Evolutionary conservation across 2,329 filamentous ascomycete species (phyloP).

Genomic region (Fusarium nelsonii): DNA sequence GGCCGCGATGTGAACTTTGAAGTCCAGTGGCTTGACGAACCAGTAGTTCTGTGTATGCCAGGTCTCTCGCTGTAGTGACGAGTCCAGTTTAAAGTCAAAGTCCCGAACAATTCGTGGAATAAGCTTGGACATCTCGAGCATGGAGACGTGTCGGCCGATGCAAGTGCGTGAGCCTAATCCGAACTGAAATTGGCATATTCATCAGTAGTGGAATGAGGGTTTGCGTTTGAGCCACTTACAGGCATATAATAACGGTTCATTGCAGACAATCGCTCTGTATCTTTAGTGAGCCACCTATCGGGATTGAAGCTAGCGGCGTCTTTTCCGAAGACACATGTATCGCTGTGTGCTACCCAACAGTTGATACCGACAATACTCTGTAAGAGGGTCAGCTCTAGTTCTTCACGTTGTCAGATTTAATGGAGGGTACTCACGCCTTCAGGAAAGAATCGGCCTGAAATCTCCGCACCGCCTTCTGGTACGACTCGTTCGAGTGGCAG

Average conservation of each 20-base stretch:
- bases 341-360: constrained; percentile 42
- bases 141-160: constrained; percentile 42
- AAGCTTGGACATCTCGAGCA: constrained; percentile 45
- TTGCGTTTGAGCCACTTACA: not conserved
- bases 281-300: constrained; percentile 28
- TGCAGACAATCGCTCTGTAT: constrained; percentile 5
- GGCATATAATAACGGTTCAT: constrained; percentile 46
- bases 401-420: too few species aligned
- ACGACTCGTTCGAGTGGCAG: constrained; percentile 39
- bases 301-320: constrained; percentile 37
- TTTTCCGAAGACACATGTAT: constrained; percentile 32
- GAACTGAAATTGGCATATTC: constrained; percentile 12
- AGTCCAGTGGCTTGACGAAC: constrained; percentile 39
- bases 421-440: constrained; percentile 27
- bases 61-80: not conserved
- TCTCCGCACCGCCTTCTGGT: constrained; percentile 33
- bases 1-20: not conserved
- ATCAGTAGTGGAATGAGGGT: not conserved
- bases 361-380: constrained; percentile 43
- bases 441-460: constrained; percentile 36
- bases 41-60: constrained; percentile 36
- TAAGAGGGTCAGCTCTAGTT: too few species aligned
- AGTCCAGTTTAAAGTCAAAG: constrained; percentile 38
- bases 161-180: constrained; percentile 42
- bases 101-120: constrained; percentile 39